Evolutionary conservation across 352 stramenopile genomes (phyloP), one percentile per base, ranked within the genome.

Genomic region (Phytophthora brassicae): DNA sequence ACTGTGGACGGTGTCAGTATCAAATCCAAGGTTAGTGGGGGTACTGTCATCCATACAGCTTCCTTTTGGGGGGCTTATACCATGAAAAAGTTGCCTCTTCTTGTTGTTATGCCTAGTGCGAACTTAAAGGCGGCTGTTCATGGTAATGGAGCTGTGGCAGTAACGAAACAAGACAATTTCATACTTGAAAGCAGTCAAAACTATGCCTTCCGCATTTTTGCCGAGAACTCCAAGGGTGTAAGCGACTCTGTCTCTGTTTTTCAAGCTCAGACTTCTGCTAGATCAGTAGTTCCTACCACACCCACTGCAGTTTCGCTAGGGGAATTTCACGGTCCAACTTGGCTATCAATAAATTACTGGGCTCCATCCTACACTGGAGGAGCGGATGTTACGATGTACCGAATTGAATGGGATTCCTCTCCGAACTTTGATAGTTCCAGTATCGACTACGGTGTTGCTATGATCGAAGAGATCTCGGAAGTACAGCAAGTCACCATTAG

Each of bases 381-480:
- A 4, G 77, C 89, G 0, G 58, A 69, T 9, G 84, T 99, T 39
- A 96, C 86, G 3, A 94, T 96, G 72, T 98, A 98, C 53, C 78
- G 85, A 35, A 78, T 98, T 13, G 92, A 98, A 70, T 97, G 92
- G 72, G 93, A 98, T 52, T 92, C 85, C 0, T 89, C 81, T 0
- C 64, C 75, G 4, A 77, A 64, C 2, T 98, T 98, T 54, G 79
- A 93, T 39, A 89, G 87, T 41, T 80, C 73, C 0, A 95, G 88
- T 42, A 60, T 63, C 6, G 77, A 91, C 47, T 98, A 97, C 50
- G 87, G 82, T 0, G 81, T 88, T 12, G 76, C 79, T 4, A 96
- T 81, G 29, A 86, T 98, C 13, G 75, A 94, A 60, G 90, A 97
- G 53, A 71, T 75, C 8, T 84, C 82, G 20, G 95, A 98, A 75